Base-by-base conservation (phyloP, 495 filamentous ascomycete genomes). In the Elaphomyces granulatus region DNA sequence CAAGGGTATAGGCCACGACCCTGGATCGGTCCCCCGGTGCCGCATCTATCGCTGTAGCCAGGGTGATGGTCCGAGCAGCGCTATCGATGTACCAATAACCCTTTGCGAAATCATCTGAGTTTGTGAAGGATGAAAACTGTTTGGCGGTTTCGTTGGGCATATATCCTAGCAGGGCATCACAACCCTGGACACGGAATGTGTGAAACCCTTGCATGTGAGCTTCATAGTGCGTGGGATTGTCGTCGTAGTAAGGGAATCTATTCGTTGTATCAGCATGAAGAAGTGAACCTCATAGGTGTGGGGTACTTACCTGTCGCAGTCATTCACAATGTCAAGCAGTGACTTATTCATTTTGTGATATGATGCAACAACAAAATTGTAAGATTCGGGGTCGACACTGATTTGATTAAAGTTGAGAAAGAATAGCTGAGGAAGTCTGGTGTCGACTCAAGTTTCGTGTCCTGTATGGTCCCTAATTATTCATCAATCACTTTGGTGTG, bases 181-280 rank as follows among this genome's bases (percentile, higher is more conserved):
- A 68, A 1, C 67, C 62, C 8, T 49, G 48, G 15, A 77, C 68
- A 45, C 66, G 56, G 30, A 86, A 63, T 20, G 60, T 62, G 48
- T 75, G 77, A 46, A 75, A 68, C 12, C 58, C 61, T 2, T 57
- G 56, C 43, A 71, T 55, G 28, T 72, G 57, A 17, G 58, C 45
- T 3, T 59, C 46, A 46, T 77, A 73, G 8, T 53, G 56, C 37
- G 60, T 50, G 30, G 71, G 69, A 39, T 77, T 61, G 34, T 61
- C 65, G 21, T 77, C 64, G 30, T 66, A 63, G 51, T 84, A 77
- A 3, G 81, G 80, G 52, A 85, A 85, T 54, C 80, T 85, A n/a
- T n/a, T n/a, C n/a, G 37, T 3, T 15, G 28, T 37, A 51, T 20
- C 48, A 43, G 9, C 14, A n/a, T n/a, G n/a, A n/a, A 28, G 23